phyloP scores from a whole-genome alignment of 2,329 filamentous ascomycete species.

The Botrytis aclada region DNA sequence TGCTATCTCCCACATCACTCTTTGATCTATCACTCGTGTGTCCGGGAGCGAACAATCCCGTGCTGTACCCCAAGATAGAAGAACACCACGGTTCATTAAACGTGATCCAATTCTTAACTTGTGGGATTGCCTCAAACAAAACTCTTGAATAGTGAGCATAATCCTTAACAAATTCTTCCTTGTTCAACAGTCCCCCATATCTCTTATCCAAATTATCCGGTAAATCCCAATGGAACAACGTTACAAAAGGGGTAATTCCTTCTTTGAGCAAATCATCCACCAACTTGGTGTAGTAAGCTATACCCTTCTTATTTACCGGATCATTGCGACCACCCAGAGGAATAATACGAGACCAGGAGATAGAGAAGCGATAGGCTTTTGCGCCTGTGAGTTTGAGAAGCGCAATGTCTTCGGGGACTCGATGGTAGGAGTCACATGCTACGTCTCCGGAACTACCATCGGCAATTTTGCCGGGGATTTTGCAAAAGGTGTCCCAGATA shows the following conservation, averaged over 20 bases:
- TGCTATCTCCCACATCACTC: conserved; percentile 68
- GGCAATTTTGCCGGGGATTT: conserved; percentile 76
- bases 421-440: conserved; percentile 85
- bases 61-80: conserved; percentile 74
- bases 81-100: conserved; percentile 91
- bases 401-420: conserved; percentile 71
- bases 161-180: conserved; percentile 77
- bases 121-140: conserved; percentile 69
- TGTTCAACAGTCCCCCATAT: conserved; percentile 78
- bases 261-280: conserved; percentile 74
- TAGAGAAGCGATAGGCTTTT: conserved; percentile 76
- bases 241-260: conserved; percentile 77
- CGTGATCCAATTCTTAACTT: conserved; percentile 85
- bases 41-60: conserved; percentile 78
- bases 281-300: conserved; percentile 76
- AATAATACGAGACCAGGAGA: conserved; percentile 82
- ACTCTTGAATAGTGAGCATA: conserved; percentile 76
- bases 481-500: conserved; percentile 90
- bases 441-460: conserved; percentile 71
- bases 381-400: conserved; percentile 73
- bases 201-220: conserved; percentile 74
- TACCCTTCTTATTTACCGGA: conserved; percentile 72
- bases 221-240: conserved; percentile 85
- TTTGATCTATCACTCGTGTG: conserved; percentile 71
- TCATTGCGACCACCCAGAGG: conserved; percentile 81